Percentiles rank a stretch among this genome's conserved stretches.
Evolutionary conservation across 768 basidiomycete genomes (phyloP).

Genomic region (Dictyophora rubrovolvata): DNA sequence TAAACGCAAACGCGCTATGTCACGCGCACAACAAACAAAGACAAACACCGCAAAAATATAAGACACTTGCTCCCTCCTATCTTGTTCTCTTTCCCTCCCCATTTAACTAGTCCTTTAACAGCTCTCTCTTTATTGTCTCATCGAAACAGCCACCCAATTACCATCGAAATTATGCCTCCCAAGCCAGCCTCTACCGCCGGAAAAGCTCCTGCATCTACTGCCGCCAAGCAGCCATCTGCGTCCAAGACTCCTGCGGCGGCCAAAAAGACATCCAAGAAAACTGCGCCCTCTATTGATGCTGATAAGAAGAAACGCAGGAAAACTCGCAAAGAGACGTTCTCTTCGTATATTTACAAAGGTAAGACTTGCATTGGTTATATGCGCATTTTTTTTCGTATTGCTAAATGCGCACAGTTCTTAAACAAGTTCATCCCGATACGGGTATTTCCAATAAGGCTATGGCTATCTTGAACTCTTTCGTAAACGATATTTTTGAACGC

Average conservation of each 20-base stretch:
- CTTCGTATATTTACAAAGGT: conserved; percentile 90
- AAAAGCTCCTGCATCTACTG: conserved; percentile 52
- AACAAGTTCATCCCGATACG: conserved; percentile 97
- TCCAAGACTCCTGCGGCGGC: conserved; percentile 30
- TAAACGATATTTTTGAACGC: conserved; percentile 93
- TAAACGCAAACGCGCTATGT: not conserved
- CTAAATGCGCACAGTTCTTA: conserved; percentile 52
- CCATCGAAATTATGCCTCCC: conserved; percentile 55
- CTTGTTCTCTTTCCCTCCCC: not conserved
- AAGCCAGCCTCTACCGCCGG: conserved; percentile 31
- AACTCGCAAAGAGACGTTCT: conserved; percentile 84
- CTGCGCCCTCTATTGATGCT: conserved; percentile 47
- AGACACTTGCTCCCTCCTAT: not conserved
- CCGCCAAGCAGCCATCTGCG: conserved; percentile 33
- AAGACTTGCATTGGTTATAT: conserved; percentile 10
- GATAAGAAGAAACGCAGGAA: conserved; percentile 83
- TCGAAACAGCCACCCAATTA: too few species aligned
- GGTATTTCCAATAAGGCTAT: conserved; percentile 99
- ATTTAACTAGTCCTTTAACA: not conserved
- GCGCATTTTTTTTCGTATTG: not conserved
- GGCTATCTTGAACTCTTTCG: conserved; percentile 93
- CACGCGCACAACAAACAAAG: conserved; percentile 6
- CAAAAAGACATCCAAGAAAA: conserved; percentile 61
- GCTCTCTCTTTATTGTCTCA: not conserved
- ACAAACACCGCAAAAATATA: conserved; percentile 1